phyloP scores from a whole-genome alignment of 495 filamentous ascomycete species.

The Podospora australis region DNA sequence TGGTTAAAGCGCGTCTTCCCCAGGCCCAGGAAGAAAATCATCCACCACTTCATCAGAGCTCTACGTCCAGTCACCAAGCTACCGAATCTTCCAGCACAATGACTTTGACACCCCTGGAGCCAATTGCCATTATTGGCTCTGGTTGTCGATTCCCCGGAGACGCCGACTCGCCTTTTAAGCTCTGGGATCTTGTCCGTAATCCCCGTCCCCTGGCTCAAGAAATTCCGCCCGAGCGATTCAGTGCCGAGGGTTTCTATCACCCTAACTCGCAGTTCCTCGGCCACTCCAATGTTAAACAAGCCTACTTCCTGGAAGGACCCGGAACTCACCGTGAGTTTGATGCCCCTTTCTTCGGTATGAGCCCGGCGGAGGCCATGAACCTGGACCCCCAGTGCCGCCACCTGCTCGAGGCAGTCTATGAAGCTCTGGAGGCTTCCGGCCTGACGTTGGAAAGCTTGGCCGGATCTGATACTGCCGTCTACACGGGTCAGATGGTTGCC shows the following conservation, averaged over 20 bases:
- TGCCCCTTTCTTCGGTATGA: conserved; percentile 52
- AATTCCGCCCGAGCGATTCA: conserved; percentile 13
- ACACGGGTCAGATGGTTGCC: conserved; percentile 20
- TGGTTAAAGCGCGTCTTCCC: too few species aligned
- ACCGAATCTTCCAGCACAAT: too few species aligned
- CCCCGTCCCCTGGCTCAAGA: conserved; percentile 7
- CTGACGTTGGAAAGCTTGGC: conserved; percentile 18
- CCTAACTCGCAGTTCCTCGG: conserved; percentile 40
- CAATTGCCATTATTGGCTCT: conserved; percentile 22
- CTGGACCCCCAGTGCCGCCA: conserved; percentile 55
- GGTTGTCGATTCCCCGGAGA: conserved; percentile 21
- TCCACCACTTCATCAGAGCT: too few species aligned
- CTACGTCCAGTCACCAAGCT: too few species aligned
- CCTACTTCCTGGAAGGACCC: conserved; percentile 52
- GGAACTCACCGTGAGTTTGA: conserved; percentile 47
- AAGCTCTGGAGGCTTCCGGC: conserved; percentile 52
- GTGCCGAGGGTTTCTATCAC: conserved; percentile 32
- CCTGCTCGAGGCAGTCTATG: conserved; percentile 49
- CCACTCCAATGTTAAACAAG: conserved; percentile 36
- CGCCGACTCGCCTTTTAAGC: conserved; percentile 5
- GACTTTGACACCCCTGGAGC: too few species aligned
- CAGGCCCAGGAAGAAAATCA: too few species aligned
- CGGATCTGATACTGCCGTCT: background rate
- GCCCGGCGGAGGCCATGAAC: conserved; percentile 46
- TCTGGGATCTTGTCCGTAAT: conserved; percentile 15